Evolutionary conservation across 2,329 filamentous ascomycete genomes (phyloP), one percentile per base, ranked within the genome.

Genomic region (Aureobasidium sp.): DNA sequence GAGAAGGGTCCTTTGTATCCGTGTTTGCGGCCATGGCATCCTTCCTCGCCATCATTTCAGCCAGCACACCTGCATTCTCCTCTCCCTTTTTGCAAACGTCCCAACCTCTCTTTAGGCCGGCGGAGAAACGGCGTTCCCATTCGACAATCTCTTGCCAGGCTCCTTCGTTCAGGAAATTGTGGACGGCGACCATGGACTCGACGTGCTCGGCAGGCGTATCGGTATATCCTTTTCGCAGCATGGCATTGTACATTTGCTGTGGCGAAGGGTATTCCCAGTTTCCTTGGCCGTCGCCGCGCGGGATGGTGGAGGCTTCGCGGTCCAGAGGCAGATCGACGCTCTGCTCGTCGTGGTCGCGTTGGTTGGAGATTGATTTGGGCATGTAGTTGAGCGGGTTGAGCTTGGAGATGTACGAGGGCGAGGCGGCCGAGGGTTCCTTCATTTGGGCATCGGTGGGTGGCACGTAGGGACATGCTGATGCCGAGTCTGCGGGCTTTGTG

Each of bases 171-270:
- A 99, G 75, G 69, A 96, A 97, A 75, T 99, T 99, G 79, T 99
- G 94, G 11, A 97, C 90, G 0, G 90, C 88, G 6, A 99, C 94
- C 94, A 99, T 99, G 69, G 87, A 86, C 75, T 96, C 92, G 15
- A 99, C 92, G 3, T 92, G 91, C 21, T 93, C 94, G 59, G 90
- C 84, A 60, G 95, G 92, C 0, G 94, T 97, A 72, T 97, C 92
- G 0, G 88, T 91, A 75, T 96, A 94, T 61, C 94, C 94, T 75
- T 99, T 99, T 65, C 94, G 87, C 63, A 97, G 78, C 76, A 99
- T 87, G 8, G 94, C 94, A 70, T 99, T 97, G 80, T 97, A 99
- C 94, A 99, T 99, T 75, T 99, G 94, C 77, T 99, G 94, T 0
- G 94, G 93, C 0, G 91, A 96, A 0, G 94, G 94, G 71, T 99